Base-by-base conservation (phyloP, 192 early-diverging fungal species). In the Geosiphon pyriformis region DNA sequence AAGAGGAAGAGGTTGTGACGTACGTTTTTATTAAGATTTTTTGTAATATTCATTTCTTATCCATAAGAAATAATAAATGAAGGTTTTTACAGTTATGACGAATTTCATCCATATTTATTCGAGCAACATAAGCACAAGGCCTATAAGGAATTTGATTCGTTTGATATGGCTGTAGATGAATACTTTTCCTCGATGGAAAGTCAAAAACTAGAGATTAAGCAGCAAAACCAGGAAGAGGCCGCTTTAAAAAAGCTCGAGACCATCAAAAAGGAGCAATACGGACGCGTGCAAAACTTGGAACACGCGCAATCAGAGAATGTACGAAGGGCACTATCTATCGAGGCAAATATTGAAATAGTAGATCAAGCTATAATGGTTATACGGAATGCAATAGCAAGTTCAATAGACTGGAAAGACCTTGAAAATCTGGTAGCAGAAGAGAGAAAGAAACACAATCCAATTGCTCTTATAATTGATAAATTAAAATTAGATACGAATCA, bases 401-500 rank as follows among this genome's bases (percentile, higher is more conserved):
- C 93, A 3, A 95, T 98, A 89, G 95, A 97, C 73, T 99, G 97
- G 97, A 80, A 82, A 61, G 97, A 99, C 73, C 78, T 99, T 4
- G 90, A 88, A 54, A 88, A 94, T 60, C 76, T 96, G 32, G 85
- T 99, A 1, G 75, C 79, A 30, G 91, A 94, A 32, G 94, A 98
- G 69, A 82, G 83, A 72, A 84, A 77, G 22, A 76, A 79, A 25
- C 86, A 84, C 2, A 95, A 93, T 56, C 87, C 89, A 0, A 83
- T 97, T 35, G 97, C 97, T 2, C 62, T 79, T 26, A 79, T 88
- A 53, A 92, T 99, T 35, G 70, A 76, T 31, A 70, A 73, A 22
- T 74, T 98, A 34, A 91, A 93, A 56, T 72, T 99, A 58, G 82
- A 90, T 17, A 74, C 78, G 2, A 94, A 94, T 71, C 83, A 90